Evolutionary conservation across 371 early-diverging fungal genomes (phyloP).

Genomic region (Apophysomyces variabilis): DNA sequence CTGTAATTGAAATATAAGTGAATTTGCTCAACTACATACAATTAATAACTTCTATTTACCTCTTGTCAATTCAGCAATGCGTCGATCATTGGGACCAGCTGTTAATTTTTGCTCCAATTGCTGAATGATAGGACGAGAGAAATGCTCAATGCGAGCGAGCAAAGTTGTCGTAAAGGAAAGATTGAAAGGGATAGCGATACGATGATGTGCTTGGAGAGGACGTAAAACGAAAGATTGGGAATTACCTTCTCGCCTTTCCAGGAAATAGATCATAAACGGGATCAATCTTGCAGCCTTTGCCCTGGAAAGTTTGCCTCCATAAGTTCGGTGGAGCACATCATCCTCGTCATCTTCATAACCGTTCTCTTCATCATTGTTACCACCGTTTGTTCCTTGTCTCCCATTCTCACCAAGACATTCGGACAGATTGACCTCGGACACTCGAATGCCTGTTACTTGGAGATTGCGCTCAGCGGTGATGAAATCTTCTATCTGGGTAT

Average conservation of each 20-base stretch:
- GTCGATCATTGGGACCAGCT: background rate
- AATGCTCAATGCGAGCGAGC: background rate
- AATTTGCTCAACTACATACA: slow-evolving; percentile 1
- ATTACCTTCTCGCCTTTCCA: too few relatives aligned
- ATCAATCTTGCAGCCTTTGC: too few relatives aligned
- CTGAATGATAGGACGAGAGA: background rate
- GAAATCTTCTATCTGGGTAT: too few relatives aligned
- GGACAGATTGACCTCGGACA: background rate
- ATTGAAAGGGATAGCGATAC: background rate
- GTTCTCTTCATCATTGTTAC: background rate
- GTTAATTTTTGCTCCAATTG: background rate
- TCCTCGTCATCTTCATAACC: background rate
- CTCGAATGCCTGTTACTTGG: background rate
- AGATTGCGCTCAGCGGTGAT: too few relatives aligned
- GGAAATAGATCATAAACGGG: too few relatives aligned
- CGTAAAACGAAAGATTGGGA: background rate
- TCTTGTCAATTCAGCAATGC: background rate
- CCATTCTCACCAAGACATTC: slow-evolving; percentile 5
- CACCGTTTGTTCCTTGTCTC: background rate
- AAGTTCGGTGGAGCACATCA: background rate
- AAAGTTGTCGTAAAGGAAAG: background rate
- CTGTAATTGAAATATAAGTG: background rate
- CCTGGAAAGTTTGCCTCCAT: too few relatives aligned
- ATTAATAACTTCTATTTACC: background rate
- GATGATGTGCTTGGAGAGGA: slow-evolving; percentile 6